Base-by-base conservation (phyloP, 768 basidiomycete species). In the Thelephora ganbajun region DNA sequence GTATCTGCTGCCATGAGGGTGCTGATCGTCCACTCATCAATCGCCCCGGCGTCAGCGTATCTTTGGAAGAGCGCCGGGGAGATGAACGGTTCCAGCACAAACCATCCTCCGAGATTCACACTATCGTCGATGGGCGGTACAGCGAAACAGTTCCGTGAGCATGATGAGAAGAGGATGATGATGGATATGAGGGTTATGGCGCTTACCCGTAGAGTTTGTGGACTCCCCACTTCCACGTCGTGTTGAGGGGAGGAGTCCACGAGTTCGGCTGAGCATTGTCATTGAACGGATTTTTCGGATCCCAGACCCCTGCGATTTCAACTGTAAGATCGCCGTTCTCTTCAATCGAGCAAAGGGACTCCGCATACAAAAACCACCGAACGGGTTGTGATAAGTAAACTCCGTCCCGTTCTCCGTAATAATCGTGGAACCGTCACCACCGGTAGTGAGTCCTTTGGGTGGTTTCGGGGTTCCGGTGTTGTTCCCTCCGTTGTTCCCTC, bases 1-100 rank as follows among this genome's bases (percentile, higher is more conserved):
- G 72, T 71, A 59, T 81, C 82, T 39, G 69, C 72, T 3, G 76
- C 72, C 76, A 90, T 80, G 13, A 76, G 72, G 46, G 64, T 59
- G 51, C 77, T 80, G 50, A 88, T 69, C 1, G 77, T 79, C 72
- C 72, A 86, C 57, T 88, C 85, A 54, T 88, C 84, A n/a, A 69
- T 59, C 11, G 72, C 66, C n/a, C 54, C 53, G 3, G 56, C 54
- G 14, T 55, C 46, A 0, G 53, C 51, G 59, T 82, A 83, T 52
- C 72, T 69, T 55, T 84, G 75, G 62, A 69, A 84, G 20, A 83
- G 62, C 2, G 69, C 68, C 0, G 84, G 84, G 5, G 72, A 64
- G 61, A 88, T 85, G 65, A 84, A 87, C 1, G 85, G 88, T 63
- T 93, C 90, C 19, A 81, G 71, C 35, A 81, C 77, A 54, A 90